Evolutionary conservation across 176 grass and related monocot species (phyloP).

Genomic region (Saccharum officinarum): DNA sequence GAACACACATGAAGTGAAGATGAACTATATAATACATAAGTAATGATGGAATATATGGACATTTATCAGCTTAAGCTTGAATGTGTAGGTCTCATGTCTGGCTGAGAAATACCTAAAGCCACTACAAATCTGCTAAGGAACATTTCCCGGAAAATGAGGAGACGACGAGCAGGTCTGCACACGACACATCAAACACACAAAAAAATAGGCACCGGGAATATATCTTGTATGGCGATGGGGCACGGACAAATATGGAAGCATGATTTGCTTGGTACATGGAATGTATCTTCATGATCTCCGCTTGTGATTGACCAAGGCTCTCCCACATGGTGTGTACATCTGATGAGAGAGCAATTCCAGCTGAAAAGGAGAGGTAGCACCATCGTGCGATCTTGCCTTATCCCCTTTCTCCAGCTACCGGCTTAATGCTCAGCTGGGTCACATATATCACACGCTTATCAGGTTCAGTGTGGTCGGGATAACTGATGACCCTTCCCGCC

Average conservation of each 20-base stretch:
- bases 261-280: background rate
- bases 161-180: background rate
- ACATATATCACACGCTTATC: conserved; percentile 13
- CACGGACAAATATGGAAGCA: background rate
- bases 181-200: conserved; percentile 20
- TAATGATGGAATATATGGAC: background rate
- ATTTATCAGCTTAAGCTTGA: background rate
- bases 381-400: conserved; percentile 23
- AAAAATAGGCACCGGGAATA: background rate
- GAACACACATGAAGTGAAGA: background rate
- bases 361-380: conserved; percentile 24
- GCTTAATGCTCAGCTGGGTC: conserved; percentile 37
- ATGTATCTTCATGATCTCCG: conserved; percentile 19
- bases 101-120: background rate
- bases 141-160: background rate
- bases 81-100: background rate
- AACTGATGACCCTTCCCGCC: conserved; percentile 22
- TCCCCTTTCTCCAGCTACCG: conserved; percentile 2
- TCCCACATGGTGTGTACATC: conserved; percentile 35
- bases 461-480: conserved; percentile 7
- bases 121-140: background rate
- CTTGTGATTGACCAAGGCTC: background rate
- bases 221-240: conserved; percentile 2
- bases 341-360: conserved; percentile 9
- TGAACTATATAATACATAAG: background rate